These are phyloP conservation scores for Gardenia jasminoides DNA, from an alignment of 257 asterid species.

Conservation along the genomic window DNA sequence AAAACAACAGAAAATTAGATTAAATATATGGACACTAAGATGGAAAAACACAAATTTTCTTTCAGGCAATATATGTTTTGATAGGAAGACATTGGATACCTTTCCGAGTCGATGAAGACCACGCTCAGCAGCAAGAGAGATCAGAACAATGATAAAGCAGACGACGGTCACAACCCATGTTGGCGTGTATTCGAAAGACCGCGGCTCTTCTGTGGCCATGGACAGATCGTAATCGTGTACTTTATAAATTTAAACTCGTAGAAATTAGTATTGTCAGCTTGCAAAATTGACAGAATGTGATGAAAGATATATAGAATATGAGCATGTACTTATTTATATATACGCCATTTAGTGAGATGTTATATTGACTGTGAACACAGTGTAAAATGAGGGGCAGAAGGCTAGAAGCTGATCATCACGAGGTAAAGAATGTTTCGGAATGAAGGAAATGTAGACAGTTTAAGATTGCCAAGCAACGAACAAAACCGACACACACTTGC, in stretches of 20 bases:
- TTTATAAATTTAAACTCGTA: background rate
- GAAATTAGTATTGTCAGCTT: background rate
- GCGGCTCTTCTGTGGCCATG: constrained; percentile 35
- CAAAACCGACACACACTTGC: constrained; percentile 11
- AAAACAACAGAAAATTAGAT: background rate
- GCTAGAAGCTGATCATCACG: background rate
- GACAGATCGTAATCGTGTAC: background rate
- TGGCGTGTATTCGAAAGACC: constrained; percentile 63
- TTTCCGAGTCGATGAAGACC: constrained; percentile 71
- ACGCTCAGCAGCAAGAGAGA: constrained; percentile 65
- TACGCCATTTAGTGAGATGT: constrained; percentile 1
- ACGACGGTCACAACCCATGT: constrained; percentile 84
- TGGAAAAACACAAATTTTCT: background rate
- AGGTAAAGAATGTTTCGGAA: constrained; percentile 48
- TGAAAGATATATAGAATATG: background rate
- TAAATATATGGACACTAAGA: background rate
- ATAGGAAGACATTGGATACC: constrained; percentile 34
- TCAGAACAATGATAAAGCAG: constrained; percentile 64
- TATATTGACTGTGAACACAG: background rate
- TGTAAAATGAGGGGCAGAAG: background rate
- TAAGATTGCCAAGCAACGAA: constrained; percentile 48
- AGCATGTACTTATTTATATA: background rate
- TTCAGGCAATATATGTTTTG: background rate
- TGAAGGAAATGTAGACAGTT: constrained; percentile 22
- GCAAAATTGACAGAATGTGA: background rate